Conservation (phyloP, 345 rosid species). For the Ceriops decandra region DNA sequence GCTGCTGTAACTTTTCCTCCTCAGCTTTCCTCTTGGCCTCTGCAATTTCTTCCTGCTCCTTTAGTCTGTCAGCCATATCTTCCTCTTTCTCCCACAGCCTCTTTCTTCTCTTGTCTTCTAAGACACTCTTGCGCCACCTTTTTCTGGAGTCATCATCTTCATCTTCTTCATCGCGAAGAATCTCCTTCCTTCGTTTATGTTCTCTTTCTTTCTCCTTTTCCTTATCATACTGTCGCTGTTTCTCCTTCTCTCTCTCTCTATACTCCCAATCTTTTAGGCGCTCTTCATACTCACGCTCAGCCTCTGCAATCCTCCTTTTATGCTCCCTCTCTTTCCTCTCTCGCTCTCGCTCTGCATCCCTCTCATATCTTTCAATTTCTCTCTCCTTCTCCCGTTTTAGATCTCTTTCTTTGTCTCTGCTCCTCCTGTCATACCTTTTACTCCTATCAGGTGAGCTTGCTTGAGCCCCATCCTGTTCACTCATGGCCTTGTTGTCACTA, state of each 20-base stretch:
- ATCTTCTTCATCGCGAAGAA: constrained; percentile 74
- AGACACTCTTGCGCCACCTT: constrained; percentile 68
- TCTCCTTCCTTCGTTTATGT: constrained; percentile 81
- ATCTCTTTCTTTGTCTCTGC: constrained; percentile 67
- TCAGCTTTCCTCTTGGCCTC: constrained; percentile 76
- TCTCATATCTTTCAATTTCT: constrained; percentile 80
- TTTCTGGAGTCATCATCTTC: constrained; percentile 77
- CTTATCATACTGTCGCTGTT: constrained; percentile 86
- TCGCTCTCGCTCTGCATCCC: constrained; percentile 88
- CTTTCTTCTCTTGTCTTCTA: constrained; percentile 80
- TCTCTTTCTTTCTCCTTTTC: constrained; percentile 91
- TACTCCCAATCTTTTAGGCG: constrained; percentile 94
- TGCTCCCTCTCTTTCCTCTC: constrained; percentile 90
- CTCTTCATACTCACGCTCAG: constrained; percentile 83
- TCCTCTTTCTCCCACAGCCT: constrained; percentile 79
- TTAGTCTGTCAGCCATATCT: constrained; percentile 63
- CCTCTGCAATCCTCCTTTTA: constrained; percentile 84
- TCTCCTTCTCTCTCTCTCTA: constrained; percentile 89
- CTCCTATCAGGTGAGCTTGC: constrained; percentile 77
- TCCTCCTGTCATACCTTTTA: constrained; percentile 70
- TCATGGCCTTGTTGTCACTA: constrained; percentile 49
- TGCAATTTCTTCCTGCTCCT: constrained; percentile 79
- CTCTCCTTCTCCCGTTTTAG: constrained; percentile 76
- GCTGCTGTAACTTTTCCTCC: constrained; percentile 68
- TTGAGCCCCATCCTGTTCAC: constrained; percentile 66